Conservation (phyloP, 108 stramenopile genomes). For the Fistulifera solaris region DNA sequence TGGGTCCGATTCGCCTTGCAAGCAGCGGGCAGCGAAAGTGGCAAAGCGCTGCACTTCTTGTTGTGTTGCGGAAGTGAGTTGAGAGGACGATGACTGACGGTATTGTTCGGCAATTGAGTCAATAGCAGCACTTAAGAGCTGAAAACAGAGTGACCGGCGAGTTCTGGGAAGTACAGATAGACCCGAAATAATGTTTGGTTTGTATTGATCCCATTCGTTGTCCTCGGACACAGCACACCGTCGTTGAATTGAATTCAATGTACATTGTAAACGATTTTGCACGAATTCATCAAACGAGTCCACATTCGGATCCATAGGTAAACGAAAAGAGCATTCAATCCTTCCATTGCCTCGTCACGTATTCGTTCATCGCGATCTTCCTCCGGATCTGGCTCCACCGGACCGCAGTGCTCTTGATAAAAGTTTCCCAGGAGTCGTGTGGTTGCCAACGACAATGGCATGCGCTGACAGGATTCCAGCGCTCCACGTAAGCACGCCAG, state of each 20-base stretch:
- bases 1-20: slow-evolving; percentile 85
- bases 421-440: slow-evolving; percentile 35
- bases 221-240: slow-evolving; percentile 43
- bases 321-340: slow-evolving; percentile 24
- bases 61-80: slow-evolving; percentile 8
- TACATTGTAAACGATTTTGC: slow-evolving; percentile 30
- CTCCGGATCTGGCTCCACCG: slow-evolving; percentile 22
- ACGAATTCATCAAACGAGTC: slow-evolving; percentile 6
- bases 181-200: slow-evolving; percentile 22
- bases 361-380: slow-evolving; percentile 42
- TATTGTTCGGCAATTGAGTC: slow-evolving; percentile 9
- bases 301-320: background rate
- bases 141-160: slow-evolving; percentile 64
- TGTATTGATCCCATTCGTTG: slow-evolving; percentile 3
- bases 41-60: slow-evolving; percentile 34
- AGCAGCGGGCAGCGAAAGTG: slow-evolving; percentile 46
- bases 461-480: background rate
- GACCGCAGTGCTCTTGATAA: slow-evolving; percentile 46
- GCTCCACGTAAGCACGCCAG: slow-evolving; percentile 4
- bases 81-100: background rate
- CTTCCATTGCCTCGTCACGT: slow-evolving; percentile 45
- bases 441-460: slow-evolving; percentile 9
- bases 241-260: slow-evolving; percentile 32
- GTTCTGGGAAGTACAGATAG: slow-evolving; percentile 54
- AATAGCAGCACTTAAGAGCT: slow-evolving; percentile 36